These are phyloP conservation scores for Nymphaea colorata DNA, from an alignment of 164 flowering plant species.

Conservation along the genomic window DNA sequence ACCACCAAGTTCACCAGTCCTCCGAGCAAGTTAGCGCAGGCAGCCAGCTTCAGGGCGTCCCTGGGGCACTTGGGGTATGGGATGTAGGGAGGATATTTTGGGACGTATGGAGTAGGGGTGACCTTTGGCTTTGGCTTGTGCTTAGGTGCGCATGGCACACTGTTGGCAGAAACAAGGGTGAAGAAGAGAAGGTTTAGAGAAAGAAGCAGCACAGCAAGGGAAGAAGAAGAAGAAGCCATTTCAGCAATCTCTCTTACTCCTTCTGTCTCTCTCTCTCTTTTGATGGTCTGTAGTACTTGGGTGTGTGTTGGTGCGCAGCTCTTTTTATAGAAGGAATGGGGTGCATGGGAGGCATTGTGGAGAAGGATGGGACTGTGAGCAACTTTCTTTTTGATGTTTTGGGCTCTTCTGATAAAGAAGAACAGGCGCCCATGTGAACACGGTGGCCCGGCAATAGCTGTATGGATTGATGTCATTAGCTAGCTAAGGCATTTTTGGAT, in stretches of 20 bases:
- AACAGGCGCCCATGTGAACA: background rate
- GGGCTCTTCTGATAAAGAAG: background rate
- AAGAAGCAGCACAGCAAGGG: conserved; percentile 14
- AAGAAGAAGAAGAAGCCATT: background rate
- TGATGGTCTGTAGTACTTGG: background rate
- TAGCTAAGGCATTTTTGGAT: background rate
- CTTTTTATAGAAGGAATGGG: background rate
- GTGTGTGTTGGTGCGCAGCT: background rate
- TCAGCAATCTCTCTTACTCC: too few species aligned
- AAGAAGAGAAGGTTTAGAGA: conserved; percentile 25
- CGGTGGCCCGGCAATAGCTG: background rate
- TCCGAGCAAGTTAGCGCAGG: conserved; percentile 55
- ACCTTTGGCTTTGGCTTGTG: conserved; percentile 3
- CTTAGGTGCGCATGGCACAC: conserved; percentile 6
- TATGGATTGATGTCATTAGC: background rate
- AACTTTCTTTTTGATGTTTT: background rate
- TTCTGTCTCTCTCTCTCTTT: background rate
- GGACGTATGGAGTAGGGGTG: background rate
- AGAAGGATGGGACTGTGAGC: background rate
- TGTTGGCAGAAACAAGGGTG: conserved; percentile 23
- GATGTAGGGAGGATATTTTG: conserved; percentile 2
- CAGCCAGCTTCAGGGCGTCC: conserved; percentile 62
- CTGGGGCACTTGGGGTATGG: conserved; percentile 40
- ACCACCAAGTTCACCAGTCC: conserved; percentile 40
- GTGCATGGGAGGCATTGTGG: background rate